These are phyloP conservation scores for Knufia fluminis DNA, from an alignment of 2,329 filamentous ascomycete genomes.

Conservation along the genomic window DNA sequence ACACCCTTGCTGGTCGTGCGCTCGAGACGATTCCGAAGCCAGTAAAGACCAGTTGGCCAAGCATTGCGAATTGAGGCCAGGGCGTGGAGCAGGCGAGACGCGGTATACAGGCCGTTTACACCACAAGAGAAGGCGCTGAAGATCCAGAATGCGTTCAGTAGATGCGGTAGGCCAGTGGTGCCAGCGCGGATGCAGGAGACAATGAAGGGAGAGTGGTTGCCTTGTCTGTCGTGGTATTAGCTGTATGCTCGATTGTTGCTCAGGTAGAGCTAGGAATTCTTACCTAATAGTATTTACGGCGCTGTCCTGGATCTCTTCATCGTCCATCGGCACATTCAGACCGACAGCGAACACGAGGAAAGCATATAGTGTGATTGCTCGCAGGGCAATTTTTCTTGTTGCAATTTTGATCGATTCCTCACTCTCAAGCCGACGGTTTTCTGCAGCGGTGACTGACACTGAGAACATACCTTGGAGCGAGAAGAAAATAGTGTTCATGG, in stretches of 20 bases:
- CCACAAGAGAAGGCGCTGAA: slow-evolving; percentile 37
- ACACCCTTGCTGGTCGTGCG: slow-evolving; percentile 30
- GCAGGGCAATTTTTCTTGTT: slow-evolving; percentile 35
- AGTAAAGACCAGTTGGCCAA: slow-evolving; percentile 27
- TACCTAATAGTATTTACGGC: slow-evolving; percentile 15
- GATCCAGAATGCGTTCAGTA: slow-evolving; percentile 39
- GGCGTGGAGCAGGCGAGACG: slow-evolving; percentile 36
- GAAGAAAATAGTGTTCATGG: slow-evolving; percentile 35
- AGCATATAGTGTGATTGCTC: slow-evolving; percentile 36
- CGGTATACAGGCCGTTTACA: slow-evolving; percentile 36
- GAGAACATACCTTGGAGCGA: slow-evolving; percentile 37
- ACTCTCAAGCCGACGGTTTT: slow-evolving; percentile 33
- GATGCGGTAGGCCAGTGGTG: slow-evolving; percentile 30
- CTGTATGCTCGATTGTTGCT: no score
- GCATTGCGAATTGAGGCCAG: slow-evolving; percentile 26
- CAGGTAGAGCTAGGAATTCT: no score
- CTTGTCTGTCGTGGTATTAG: slow-evolving; percentile 12
- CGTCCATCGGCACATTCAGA: slow-evolving; percentile 35
- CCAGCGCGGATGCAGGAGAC: slow-evolving; percentile 34
- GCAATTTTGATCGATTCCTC: slow-evolving; percentile 39
- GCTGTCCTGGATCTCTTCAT: slow-evolving; percentile 27
- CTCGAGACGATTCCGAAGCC: slow-evolving; percentile 28
- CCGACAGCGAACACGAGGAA: slow-evolving; percentile 35
- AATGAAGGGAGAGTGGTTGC: slow-evolving; percentile 32
- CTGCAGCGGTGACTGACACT: slow-evolving; percentile 36